Evolutionary conservation across 169 alveolate species (phyloP), one percentile per base, ranked within the genome.

Genomic region (Plasmodium malariae): DNA sequence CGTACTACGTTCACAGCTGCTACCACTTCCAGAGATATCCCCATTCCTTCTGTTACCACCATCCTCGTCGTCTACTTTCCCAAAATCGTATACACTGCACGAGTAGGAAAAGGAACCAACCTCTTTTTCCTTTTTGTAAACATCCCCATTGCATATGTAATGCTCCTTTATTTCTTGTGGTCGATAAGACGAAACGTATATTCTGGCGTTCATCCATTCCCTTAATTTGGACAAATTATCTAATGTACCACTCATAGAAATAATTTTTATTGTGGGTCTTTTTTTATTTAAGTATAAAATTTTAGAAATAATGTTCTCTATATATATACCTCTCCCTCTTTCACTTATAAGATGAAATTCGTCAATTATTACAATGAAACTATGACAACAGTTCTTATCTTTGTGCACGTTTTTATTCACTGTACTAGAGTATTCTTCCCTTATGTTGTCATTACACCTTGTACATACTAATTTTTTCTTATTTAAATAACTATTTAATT

Each of bases 191-290:
- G 91, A 83, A 6, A 83, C 21, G 24, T 83, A 83, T 28, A 49
- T 21, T 60, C 51, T 83, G 0, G 91, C 91, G 7, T 83, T 83
- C 59, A 83, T 17, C 91, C 91, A 83, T 67, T 49, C 67, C 51
- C 30, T 67, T 40, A 83, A 65, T 1, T 1, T 67, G 1, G 68
- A 30, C 4, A 83, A 14, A 65, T 68, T 68, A 43, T 83, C 67
- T 3, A 83, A 24, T 0, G 91, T 83, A 9, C 85, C 91, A 34
- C 91, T 83, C 91, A 83, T 83, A 59, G 85, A 83, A 24, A 83
- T 65, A 26, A 83, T 51, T 26, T 83, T 83, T 83, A 68, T 83
- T 24, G 32, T 34, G 3, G 73, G 45, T 67, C 11, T 2, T 5
- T 34, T 67, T 34, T 51, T 83, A 30, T 83, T 83, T 12, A 83